A percentile compares a stretch with the other conserved stretches of the same genome.
Evolutionary conservation across 148 eudicot species (phyloP).

Genomic region (Dysphania ambrosioides): DNA sequence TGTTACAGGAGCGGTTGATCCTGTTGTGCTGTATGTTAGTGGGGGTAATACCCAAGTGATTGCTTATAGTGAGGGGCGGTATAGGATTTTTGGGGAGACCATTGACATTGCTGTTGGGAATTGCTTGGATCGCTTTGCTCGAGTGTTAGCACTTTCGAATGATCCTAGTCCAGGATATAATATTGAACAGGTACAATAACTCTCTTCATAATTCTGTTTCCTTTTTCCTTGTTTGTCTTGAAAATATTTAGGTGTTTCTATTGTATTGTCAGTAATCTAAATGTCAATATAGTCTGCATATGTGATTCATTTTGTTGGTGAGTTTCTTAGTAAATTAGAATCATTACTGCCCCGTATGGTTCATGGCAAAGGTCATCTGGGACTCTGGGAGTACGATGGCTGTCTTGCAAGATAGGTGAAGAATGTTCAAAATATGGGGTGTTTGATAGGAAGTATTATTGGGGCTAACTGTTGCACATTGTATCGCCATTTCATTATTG

Average conservation of each 20-base stretch:
- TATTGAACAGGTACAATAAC: conserved; percentile 72
- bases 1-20: conserved; percentile 89
- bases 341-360: background rate
- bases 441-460: too few species aligned
- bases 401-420: background rate
- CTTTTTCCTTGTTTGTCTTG: background rate
- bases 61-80: conserved; percentile 91
- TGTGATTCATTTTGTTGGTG: background rate
- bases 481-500: background rate
- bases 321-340: background rate
- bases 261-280: background rate
- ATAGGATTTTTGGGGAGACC: conserved; percentile 95
- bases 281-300: background rate
- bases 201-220: background rate
- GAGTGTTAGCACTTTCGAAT: conserved; percentile 77
- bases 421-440: background rate
- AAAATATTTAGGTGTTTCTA: background rate
- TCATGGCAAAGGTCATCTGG: background rate
- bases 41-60: conserved; percentile 97
- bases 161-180: conserved; percentile 97
- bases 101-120: conserved; percentile 96
- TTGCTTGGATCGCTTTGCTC: conserved; percentile 93
- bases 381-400: too few species aligned
- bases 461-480: background rate
- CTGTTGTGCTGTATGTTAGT: conserved; percentile 90